Evolutionary conservation across 305 asterid genomes (phyloP).

Genomic region (Plantago lanceolata): DNA sequence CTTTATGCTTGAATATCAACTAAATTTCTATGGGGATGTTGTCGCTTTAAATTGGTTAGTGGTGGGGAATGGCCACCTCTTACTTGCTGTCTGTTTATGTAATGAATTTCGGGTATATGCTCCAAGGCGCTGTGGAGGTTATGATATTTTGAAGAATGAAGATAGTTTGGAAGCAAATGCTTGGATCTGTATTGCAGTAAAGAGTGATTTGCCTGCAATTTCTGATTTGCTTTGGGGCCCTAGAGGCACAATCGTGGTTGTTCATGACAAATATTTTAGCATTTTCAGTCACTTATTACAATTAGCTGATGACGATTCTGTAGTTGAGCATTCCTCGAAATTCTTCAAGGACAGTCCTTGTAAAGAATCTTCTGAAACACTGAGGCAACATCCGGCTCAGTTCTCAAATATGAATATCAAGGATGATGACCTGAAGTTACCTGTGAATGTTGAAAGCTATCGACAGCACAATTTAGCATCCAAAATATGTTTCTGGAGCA

Average conservation of each 20-base stretch:
- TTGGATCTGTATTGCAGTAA: constrained; percentile 75
- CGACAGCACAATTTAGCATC: constrained; percentile 30
- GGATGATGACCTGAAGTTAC: constrained; percentile 32
- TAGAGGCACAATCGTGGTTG: constrained; percentile 55
- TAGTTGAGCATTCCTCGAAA: constrained; percentile 22
- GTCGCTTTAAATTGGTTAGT: constrained; percentile 66
- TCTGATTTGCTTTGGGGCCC: constrained; percentile 94
- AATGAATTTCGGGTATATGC: constrained; percentile 66
- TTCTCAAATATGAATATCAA: constrained; percentile 30
- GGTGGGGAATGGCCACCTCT: constrained; percentile 68
- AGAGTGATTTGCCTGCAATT: constrained; percentile 45
- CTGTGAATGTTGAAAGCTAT: constrained; percentile 30
- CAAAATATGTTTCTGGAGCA: constrained; percentile 51
- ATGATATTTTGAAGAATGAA: constrained; percentile 47
- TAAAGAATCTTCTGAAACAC: not conserved
- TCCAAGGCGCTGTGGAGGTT: constrained; percentile 60
- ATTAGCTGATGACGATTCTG: constrained; percentile 31
- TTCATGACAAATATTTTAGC: constrained; percentile 63
- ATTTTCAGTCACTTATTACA: constrained; percentile 57
- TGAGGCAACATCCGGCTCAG: constrained; percentile 29
- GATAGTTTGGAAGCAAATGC: constrained; percentile 46
- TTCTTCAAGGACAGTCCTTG: constrained; percentile 18
- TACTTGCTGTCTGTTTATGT: constrained; percentile 72
- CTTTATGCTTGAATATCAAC: constrained; percentile 69
- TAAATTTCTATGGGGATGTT: constrained; percentile 59